Percentiles rank a stretch among this genome's conserved stretches.
Conservation (phyloP, 139 green algal species). For the Diplosphaera chodatii region DNA sequence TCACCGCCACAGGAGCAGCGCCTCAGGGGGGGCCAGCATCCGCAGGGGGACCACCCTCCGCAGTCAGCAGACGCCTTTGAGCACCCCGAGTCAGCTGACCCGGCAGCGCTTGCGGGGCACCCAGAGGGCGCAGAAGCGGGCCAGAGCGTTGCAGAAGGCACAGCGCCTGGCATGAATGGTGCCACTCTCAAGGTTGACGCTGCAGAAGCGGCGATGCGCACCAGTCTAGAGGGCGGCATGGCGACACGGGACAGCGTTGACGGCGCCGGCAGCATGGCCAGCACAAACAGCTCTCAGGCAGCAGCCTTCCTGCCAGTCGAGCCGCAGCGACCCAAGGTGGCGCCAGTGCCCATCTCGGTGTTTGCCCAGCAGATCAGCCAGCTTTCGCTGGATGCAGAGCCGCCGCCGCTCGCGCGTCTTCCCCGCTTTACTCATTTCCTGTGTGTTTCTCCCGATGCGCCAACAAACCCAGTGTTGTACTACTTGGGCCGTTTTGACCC, state of each 20-base stretch:
- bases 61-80: neutral
- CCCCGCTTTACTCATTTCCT: constrained; percentile 25
- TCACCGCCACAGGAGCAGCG: too few relatives aligned
- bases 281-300: neutral
- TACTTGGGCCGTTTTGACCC: constrained; percentile 16
- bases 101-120: neutral
- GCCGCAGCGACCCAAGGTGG: neutral
- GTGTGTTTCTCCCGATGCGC: constrained; percentile 40
- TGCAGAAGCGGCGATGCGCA: neutral
- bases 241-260: neutral
- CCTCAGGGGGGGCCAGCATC: too few relatives aligned
- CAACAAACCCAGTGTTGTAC: constrained; percentile 57
- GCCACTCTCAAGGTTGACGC: neutral
- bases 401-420: neutral
- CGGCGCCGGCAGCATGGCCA: neutral
- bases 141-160: neutral
- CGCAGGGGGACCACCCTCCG: neutral
- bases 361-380: neutral
- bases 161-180: neutral
- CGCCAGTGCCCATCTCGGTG: neutral
- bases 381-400: neutral
- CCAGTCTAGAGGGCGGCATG: neutral
- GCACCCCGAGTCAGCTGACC: neutral
- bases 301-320: neutral
- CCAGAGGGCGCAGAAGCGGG: neutral